Evolutionary conservation across 73 alveolate species (phyloP), one percentile per base, ranked within the genome.

Genomic region (Durusdinium trenchii): DNA sequence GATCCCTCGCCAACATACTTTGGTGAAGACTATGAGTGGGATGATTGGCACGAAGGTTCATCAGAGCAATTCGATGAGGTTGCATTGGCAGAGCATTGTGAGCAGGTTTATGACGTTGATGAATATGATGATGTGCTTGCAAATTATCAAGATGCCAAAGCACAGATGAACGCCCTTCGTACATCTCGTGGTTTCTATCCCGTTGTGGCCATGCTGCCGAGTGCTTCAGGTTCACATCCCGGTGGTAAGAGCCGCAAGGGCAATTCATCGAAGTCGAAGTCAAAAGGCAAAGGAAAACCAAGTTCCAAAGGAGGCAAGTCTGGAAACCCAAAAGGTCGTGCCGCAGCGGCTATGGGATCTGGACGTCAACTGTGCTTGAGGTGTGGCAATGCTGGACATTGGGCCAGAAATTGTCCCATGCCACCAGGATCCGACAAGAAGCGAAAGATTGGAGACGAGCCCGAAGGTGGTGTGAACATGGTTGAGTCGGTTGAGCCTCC

Each of bases 321-420:
- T 60, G 73, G 73, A 0, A 60, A 32, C 30, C n/a, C 73, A 32
- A 60, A 60, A 32, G 0, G 30, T 2, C 73, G 73, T 23, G 73
- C 79, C 2, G 26, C 61, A 30, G 95, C 76, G 18, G 95, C 95
- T 6, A 3, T 85, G 57, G 95, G 95, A 0, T 14, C n/a, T n/a
- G n/a, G n/a, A n/a, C 73, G 28, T 1, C 52, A 54, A 28, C 5
- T 85, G 0, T 85, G 95, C 26, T 57, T 85, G 20, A 23, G 95
- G 45, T 85, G 95, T 18, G 95, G 95, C 6, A 57, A 52, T 6
- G 79, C 79, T 0, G 95, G 95, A 10, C 95, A 85, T 28, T 54
- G 54, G 79, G 95, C 95, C 42, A 10, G 28, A 16, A 32, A 85
- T 23, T 84, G 94, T 16, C 94, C 94, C 0, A 28, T 23, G 16